Percentiles rank a stretch among this genome's conserved stretches.
Evolutionary conservation across 345 rosid species (phyloP).

Genomic region (Eucalyptus erythrocorys): DNA sequence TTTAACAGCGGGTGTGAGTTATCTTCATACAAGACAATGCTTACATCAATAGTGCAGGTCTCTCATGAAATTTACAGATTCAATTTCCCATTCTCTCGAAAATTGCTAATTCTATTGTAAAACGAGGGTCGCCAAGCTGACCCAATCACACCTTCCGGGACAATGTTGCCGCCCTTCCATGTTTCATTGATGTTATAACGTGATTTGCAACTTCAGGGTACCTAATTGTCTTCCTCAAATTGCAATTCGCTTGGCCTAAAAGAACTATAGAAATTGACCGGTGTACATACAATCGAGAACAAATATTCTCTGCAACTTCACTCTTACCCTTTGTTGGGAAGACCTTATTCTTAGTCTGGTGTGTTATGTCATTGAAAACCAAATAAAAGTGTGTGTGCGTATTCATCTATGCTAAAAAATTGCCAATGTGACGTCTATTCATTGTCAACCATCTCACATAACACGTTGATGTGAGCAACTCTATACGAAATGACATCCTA

Average conservation of each 20-base stretch:
- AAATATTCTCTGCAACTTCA: background rate
- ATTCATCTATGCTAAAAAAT: background rate
- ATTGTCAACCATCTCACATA: rapidly evolving
- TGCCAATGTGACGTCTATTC: rapidly evolving
- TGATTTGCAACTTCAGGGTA: no score
- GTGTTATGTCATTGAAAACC: background rate
- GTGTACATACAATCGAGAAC: background rate
- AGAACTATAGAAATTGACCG: background rate
- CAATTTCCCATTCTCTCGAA: background rate
- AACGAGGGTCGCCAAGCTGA: no score
- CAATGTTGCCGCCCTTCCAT: no score
- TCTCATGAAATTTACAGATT: background rate
- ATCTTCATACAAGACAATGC: background rate
- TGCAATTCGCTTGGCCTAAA: background rate
- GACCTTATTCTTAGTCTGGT: background rate
- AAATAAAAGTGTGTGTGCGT: background rate
- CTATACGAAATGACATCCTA: rapidly evolving
- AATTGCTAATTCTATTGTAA: background rate
- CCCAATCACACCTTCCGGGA: no score
- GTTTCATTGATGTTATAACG: no score
- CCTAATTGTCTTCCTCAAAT: no score
- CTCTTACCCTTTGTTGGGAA: background rate
- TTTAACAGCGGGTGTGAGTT: background rate
- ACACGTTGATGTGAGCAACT: background rate
- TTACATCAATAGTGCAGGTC: background rate